phyloP scores from a whole-genome alignment of 1,284 basidiomycete species.

The Papiliotrema terrestris region DNA sequence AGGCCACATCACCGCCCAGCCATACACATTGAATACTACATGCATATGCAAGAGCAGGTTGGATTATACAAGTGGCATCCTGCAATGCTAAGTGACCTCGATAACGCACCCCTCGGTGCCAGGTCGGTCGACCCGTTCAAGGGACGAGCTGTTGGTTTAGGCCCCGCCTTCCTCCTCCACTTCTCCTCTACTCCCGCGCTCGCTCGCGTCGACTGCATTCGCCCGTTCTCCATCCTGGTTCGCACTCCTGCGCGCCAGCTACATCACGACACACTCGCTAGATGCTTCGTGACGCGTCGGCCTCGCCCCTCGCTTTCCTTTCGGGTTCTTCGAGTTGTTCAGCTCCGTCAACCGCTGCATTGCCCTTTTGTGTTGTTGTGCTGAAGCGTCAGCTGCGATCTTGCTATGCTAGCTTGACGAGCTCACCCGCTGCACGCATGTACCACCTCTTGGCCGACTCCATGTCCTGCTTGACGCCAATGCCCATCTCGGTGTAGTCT shows the following conservation, averaged over 20 bases:
- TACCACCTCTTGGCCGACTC: constrained; percentile 99
- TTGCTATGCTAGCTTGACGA: neutral
- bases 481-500: constrained; percentile 94
- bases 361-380: constrained; percentile 45
- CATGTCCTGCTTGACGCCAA: constrained; percentile 91
- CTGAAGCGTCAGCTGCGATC: constrained; percentile 10
- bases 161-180: too few relatives aligned
- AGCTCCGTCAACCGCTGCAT: constrained; percentile 89
- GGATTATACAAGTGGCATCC: neutral
- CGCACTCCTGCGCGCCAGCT: constrained; percentile 3
- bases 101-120: neutral
- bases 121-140: too few relatives aligned
- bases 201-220: neutral
- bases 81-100: neutral
- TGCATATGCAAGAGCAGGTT: neutral
- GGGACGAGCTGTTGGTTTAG: too few relatives aligned
- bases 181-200: neutral
- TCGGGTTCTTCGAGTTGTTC: constrained; percentile 46
- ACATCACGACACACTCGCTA: constrained; percentile 83
- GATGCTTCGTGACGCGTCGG: constrained; percentile 88
- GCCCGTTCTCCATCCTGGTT: neutral
- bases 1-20: too few relatives aligned
- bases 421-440: constrained; percentile 88
- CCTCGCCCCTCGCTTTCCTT: constrained; percentile 54
- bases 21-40: too few relatives aligned